These are phyloP conservation scores for Sphenostylis stenocarpa DNA, from an alignment of 306 rosid genomes.

Conservation along the genomic window DNA sequence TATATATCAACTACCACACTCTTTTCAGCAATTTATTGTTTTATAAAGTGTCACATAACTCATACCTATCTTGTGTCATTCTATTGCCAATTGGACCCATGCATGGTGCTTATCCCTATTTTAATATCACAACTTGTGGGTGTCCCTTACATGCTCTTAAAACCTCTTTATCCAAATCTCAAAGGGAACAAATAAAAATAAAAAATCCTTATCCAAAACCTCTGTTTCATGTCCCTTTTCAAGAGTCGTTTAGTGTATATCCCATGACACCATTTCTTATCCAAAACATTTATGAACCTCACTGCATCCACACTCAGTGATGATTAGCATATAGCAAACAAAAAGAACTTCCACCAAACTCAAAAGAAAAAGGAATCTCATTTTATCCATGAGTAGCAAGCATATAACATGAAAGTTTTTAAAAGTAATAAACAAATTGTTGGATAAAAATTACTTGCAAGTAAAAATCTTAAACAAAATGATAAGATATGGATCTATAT, in stretches of 20 bases:
- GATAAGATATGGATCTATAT: too few relatives aligned
- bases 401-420: too few relatives aligned
- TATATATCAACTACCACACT: constrained; percentile 17
- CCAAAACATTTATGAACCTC: constrained; percentile 6
- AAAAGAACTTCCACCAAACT: not conserved
- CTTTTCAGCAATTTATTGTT: not conserved
- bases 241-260: not conserved
- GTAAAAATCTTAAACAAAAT: too few relatives aligned
- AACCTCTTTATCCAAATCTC: not conserved
- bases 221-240: constrained; percentile 11
- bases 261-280: not conserved
- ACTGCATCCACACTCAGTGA: not conserved
- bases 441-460: too few relatives aligned
- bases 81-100: constrained; percentile 8
- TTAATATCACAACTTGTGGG: constrained; percentile 1
- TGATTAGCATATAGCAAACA: not conserved
- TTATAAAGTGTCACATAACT: not conserved
- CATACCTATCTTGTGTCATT: constrained; percentile 26
- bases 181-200: not conserved
- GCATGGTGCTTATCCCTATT: not conserved
- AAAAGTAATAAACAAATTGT: too few relatives aligned
- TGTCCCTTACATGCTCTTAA: not conserved
- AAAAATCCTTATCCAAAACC: constrained; percentile 7
- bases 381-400: too few relatives aligned
- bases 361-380: not conserved